Evolutionary conservation across 2,329 filamentous ascomycete species (phyloP), one percentile per base, ranked within the genome.

Genomic region (Ascosphaera apis): DNA sequence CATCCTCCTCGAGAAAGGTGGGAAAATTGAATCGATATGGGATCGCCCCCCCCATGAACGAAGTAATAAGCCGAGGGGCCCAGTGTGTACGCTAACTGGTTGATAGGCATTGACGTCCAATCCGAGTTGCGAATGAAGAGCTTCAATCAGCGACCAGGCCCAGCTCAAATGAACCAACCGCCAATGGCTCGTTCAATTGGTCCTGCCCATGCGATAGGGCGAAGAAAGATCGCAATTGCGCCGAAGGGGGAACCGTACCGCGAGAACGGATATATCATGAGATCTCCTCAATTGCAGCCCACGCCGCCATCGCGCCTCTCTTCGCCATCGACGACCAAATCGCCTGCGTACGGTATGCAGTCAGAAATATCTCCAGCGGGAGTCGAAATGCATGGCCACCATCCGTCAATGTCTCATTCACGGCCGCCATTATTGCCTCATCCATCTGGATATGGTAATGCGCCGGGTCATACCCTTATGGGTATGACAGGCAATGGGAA

Each of bases 1-100:
- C 40, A 91, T 98, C 50, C 67, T 98, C 36, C 67, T 98, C 27
- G 88, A 98, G 60, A 95, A 95, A 67, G 84, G 83, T 88, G 58
- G 30, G 38, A n/a, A n/a, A 23, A 30, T 30, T 21, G 15, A n/a
- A 21, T 32, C 31, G 13, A 31, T 30, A 16, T 27, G 23, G 37
- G n/a, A n/a, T n/a, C n/a, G n/a, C n/a, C n/a, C n/a, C n/a, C n/a
- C n/a, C 38, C 15, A 13, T 25, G 36, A 21, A 27, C 13, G 27
- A 3, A 32, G 23, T 31, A 34, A 34, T 5, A 21, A 17, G 23
- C 12, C 16, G n/a, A 16, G 23, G 31, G 23, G 17, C 16, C 35
- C 27, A 19, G 34, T 23, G 16, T 32, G 9, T 18, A 15, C 35
- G 25, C 30, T 36, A 11, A 25, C 39, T 38, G 34, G 18, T 28